phyloP scores from a whole-genome alignment of 805 yeast species.

The Candida quercuum region DNA sequence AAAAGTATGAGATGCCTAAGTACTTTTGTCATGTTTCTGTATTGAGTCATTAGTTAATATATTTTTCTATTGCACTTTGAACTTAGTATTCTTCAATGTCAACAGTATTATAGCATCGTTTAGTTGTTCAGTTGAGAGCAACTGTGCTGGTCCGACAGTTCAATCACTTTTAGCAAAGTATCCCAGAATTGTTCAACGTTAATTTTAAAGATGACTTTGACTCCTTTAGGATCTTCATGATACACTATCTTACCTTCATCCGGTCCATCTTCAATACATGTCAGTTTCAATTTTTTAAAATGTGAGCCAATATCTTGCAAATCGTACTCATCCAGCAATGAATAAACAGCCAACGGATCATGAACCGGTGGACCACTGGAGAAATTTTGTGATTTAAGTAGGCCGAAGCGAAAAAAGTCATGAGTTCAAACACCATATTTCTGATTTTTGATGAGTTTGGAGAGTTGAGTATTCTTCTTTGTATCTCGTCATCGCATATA shows the following conservation, averaged over 20 bases:
- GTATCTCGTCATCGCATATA: constrained; percentile 40
- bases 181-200: constrained; percentile 41
- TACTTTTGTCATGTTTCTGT: constrained; percentile 3
- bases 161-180: constrained; percentile 31
- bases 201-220: constrained; percentile 32
- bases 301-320: constrained; percentile 16
- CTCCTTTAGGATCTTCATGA: constrained; percentile 25
- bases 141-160: constrained; percentile 29
- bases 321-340: constrained; percentile 36
- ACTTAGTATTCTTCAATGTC: too few relatives aligned
- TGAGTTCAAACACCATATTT: constrained; percentile 47
- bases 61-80: too few relatives aligned
- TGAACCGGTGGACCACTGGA: constrained; percentile 68
- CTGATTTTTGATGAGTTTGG: constrained; percentile 38
- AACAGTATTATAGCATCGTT: too few relatives aligned
- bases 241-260: constrained; percentile 23
- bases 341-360: constrained; percentile 70
- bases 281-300: constrained; percentile 9
- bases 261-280: constrained; percentile 18
- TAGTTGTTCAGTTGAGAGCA: not conserved
- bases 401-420: constrained; percentile 43
- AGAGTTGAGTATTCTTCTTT: constrained; percentile 33
- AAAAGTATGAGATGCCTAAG: constrained; percentile 22
- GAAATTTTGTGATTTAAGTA: constrained; percentile 38
- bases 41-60: too few relatives aligned